Base-by-base conservation (phyloP, 306 rosid genomes). In the Lathyrus oleraceus region DNA sequence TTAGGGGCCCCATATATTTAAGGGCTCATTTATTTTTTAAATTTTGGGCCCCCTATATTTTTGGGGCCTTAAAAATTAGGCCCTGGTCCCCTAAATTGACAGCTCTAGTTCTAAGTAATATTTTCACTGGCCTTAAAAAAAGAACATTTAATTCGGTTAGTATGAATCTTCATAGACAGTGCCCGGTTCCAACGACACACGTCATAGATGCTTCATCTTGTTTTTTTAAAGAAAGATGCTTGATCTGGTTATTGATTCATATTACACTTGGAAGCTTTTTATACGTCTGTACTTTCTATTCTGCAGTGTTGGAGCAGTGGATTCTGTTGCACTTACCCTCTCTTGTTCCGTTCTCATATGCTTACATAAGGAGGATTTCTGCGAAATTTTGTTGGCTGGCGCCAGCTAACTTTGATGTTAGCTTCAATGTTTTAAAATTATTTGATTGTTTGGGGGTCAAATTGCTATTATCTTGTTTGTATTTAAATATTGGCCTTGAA, bases 241-340 rank as follows among this genome's bases (percentile, higher is more conserved):
- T 58, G 65, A 44, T 72, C 51, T 53, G 45, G 71, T 38, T 14
- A 43, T 30, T 13, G 10, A 28, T 61, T 72, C 30, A n/a, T 25
- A 47, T 53, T 17, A 62, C n/a, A 51, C 52, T 63, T 27, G n/a
- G 16, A 76, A 66, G 12, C 19, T 71, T 49, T 69, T 39, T 51
- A 16, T 60, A 11, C 16, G 3, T n/a, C n/a, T 1, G 5, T 40
- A 20, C n/a, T 51, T 14, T 30, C 44, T 6, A 27, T 48, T 68
- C 30, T 88, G 84, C 94, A 93, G 98, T 88, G 91, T 74, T 93
- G 98, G 98, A 93, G 90, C 81, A 90, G 89, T 71, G 98, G 98
- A 65, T 87, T 88, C 81, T 93, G 98, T 84, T 93, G 96, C 77
- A 90, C 96, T 30, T 93, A 93, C 62, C 98, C 97, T 17, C 91